Percentiles rank a stretch among this genome's conserved stretches.
Evolutionary conservation across 805 yeast genomes (phyloP).

Genomic region (Saturnispora ahearnii): DNA sequence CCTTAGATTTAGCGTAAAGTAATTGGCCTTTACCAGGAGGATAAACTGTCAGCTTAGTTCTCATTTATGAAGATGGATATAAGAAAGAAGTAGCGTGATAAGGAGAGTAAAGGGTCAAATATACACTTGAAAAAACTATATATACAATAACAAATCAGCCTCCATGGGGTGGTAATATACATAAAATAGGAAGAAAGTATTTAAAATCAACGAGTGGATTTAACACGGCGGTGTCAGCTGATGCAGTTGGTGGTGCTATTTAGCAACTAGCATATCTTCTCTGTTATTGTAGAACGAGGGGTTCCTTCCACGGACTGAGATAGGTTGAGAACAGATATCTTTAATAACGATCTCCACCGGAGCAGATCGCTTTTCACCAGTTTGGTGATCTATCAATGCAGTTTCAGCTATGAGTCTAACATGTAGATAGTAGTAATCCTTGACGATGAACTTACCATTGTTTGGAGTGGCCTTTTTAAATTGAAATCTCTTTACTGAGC

Average conservation of each 20-base stretch:
- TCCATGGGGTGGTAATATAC: too few relatives aligned
- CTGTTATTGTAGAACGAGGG: constrained; percentile 51
- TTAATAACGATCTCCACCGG: background rate
- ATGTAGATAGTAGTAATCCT: constrained; percentile 33
- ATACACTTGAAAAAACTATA: too few relatives aligned
- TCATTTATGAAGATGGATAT: background rate
- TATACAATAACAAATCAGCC: too few relatives aligned
- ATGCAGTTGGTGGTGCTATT: too few relatives aligned
- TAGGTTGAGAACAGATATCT: constrained; percentile 31
- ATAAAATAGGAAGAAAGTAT: too few relatives aligned
- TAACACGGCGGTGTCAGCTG: too few relatives aligned
- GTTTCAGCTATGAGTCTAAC: constrained; percentile 17
- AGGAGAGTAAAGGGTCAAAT: too few relatives aligned
- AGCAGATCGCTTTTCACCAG: background rate
- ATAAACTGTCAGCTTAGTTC: constrained; percentile 1
- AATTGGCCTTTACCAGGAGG: constrained; percentile 38
- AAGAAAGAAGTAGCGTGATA: too few relatives aligned
- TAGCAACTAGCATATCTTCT: constrained; percentile 32
- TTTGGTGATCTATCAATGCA: background rate
- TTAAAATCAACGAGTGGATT: too few relatives aligned
- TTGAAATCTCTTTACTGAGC: constrained; percentile 32
- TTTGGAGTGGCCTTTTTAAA: constrained; percentile 46
- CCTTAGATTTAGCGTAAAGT: constrained; percentile 54
- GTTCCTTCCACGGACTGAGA: constrained; percentile 52
- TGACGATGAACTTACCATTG: constrained; percentile 37